Percentiles rank a stretch among this genome's conserved stretches.
Conservation (phyloP, 441 rosid genomes). For the Brassica balearica region DNA sequence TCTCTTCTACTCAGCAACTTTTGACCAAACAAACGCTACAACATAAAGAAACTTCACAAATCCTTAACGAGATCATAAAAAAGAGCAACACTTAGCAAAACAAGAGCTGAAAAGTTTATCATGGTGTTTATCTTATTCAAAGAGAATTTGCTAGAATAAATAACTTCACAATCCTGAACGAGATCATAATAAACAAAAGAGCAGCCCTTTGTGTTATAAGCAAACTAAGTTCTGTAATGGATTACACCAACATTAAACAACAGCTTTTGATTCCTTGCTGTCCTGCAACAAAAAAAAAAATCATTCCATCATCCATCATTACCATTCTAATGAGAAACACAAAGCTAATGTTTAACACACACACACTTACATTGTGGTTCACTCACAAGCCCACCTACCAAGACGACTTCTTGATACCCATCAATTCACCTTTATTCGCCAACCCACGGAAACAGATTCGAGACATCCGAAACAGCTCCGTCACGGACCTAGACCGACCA, state of each 20-base stretch:
- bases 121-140: conserved; percentile 33
- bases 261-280: conserved; percentile 23
- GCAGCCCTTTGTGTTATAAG: conserved; percentile 4
- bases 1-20: neutral
- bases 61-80: neutral
- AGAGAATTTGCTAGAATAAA: neutral
- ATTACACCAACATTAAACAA: neutral
- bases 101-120: neutral
- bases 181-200: conserved; percentile 4
- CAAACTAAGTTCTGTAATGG: conserved; percentile 28
- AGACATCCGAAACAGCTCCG: conserved; percentile 45
- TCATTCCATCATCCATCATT: neutral
- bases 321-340: neutral
- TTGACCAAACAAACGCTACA: neutral
- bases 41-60: neutral
- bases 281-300: conserved; percentile 16
- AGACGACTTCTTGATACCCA: conserved; percentile 39
- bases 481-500: conserved; percentile 40
- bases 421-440: conserved; percentile 42
- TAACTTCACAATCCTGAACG: conserved; percentile 10
- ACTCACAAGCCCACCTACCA: conserved; percentile 26
- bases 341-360: too few relatives aligned
- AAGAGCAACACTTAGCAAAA: neutral
- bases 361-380: neutral
- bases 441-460: conserved; percentile 46